These are phyloP conservation scores for Leonotis leonurus DNA, from an alignment of 257 asterid species.

Conservation along the genomic window DNA sequence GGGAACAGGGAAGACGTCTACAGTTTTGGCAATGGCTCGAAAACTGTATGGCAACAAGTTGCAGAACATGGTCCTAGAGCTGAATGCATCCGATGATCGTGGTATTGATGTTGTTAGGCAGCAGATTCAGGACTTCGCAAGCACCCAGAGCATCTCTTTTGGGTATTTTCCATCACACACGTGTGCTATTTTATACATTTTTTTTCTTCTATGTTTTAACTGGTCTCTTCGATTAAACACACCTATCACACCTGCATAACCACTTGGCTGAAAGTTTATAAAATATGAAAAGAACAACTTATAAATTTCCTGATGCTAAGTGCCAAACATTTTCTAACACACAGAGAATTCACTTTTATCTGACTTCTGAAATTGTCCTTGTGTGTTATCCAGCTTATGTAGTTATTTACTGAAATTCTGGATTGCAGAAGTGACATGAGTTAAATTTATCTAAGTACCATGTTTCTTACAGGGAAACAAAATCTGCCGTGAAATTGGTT, in stretches of 20 bases:
- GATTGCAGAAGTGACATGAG: neutral
- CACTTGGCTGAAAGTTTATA: neutral
- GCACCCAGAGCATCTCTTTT: constrained; percentile 94
- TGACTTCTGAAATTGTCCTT: neutral
- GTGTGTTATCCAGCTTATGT: neutral
- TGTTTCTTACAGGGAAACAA: constrained; percentile 51
- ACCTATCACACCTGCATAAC: neutral
- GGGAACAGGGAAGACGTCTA: constrained; percentile 97
- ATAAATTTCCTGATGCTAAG: neutral
- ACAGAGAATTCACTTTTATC: neutral
- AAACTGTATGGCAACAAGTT: constrained; percentile 76
- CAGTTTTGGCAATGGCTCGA: constrained; percentile 83
- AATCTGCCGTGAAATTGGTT: constrained; percentile 71
- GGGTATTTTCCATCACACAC: constrained; percentile 36
- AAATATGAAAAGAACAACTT: neutral
- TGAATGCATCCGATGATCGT: constrained; percentile 96
- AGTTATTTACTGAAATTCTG: neutral
- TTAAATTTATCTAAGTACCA: constrained; percentile 16
- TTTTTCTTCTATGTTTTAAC: neutral
- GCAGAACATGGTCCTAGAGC: constrained; percentile 90
- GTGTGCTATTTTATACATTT: neutral
- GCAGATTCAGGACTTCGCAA: constrained; percentile 97
- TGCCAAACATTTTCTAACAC: neutral
- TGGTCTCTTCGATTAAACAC: neutral
- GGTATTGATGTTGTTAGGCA: constrained; percentile 96